Base-by-base conservation (phyloP, 352 stramenopile genomes). In the Globisporangium paroecandrum region DNA sequence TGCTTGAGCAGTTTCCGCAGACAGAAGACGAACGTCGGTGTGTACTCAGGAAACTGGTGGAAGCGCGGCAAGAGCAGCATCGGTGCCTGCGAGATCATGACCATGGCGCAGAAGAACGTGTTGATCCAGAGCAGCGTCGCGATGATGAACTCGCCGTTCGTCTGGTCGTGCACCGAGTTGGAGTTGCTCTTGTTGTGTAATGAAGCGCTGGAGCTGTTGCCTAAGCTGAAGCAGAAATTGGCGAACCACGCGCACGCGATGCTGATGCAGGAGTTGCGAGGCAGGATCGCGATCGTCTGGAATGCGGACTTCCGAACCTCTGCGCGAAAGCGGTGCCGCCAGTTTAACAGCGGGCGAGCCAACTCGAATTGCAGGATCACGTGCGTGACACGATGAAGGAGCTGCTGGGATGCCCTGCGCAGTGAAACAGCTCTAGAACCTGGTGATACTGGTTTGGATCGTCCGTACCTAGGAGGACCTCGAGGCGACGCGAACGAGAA, bases 51-150 rank as follows among this genome's bases (percentile, higher is more conserved):
- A 6, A 29, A 34, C 24, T 2, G 24, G 7, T 70, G 34, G 38
- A 81, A 78, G 10, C 59, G 76, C 41, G 74, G 57, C 1, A 46
- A 54, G 25, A 72, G 22, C 56, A 83, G 69, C n/a, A 76, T 36
- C 8, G 68, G 49, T 5, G 72, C 43, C 8, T 81, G 75, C 3
- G 72, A 34, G 12, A 81, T 27, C 25, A 74, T 72, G 12, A 78
- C 65, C 25, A 75, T 51, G 38, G 24, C 15, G 29, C 58, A 70
- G 55, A 75, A 78, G 18, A 74, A 65, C 18, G 70, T 7, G 8
- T 71, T 58, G 29, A 66, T 76, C 74, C 72, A 83, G 18, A 78
- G 41, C 7, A 80, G 65, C 25, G 69, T 73, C 4, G 69, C 68
- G 25, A 71, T 54, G 24, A 81, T 64, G 4, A 65, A 65, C 59